phyloP scores from a whole-genome alignment of 441 rosid species.

The Adansonia madagascariensis region DNA sequence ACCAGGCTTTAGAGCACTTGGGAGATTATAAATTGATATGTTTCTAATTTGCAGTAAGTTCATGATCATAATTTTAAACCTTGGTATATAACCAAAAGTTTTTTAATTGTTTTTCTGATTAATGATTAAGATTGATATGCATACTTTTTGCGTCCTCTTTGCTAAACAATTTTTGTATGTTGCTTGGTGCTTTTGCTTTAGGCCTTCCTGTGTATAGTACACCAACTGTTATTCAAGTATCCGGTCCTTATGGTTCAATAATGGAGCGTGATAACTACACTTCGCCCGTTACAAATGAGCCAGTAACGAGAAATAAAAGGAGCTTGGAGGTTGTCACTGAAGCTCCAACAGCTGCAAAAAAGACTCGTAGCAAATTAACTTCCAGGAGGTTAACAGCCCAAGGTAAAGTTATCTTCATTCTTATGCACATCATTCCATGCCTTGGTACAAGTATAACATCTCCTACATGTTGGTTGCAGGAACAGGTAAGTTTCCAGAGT shows the following conservation, averaged over 20 bases:
- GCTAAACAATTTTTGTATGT: background rate
- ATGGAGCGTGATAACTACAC: conserved; percentile 33
- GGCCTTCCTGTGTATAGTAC: conserved; percentile 45
- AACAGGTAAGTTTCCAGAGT: conserved; percentile 22
- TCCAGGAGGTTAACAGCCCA: conserved; percentile 34
- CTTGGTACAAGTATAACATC: background rate
- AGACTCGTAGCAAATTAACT: conserved; percentile 43
- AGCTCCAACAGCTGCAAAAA: conserved; percentile 53
- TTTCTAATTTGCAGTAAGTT: background rate
- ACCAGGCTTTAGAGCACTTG: background rate
- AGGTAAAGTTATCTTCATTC: conserved; percentile 42
- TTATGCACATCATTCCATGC: background rate
- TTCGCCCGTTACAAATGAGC: conserved; percentile 38
- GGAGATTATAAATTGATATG: background rate
- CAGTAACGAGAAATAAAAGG: conserved; percentile 59
- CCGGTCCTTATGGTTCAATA: conserved; percentile 42
- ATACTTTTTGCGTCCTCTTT: background rate
- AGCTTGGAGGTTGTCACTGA: conserved; percentile 36
- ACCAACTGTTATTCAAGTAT: conserved; percentile 42
- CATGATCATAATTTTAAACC: background rate
- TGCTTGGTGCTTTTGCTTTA: conserved; percentile 25
- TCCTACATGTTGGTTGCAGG: conserved; percentile 33
- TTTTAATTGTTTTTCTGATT: background rate
- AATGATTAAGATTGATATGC: background rate
- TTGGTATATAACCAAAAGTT: background rate